phyloP scores from a whole-genome alignment of 1,284 basidiomycete species.

The Puccinia sorghi region DNA sequence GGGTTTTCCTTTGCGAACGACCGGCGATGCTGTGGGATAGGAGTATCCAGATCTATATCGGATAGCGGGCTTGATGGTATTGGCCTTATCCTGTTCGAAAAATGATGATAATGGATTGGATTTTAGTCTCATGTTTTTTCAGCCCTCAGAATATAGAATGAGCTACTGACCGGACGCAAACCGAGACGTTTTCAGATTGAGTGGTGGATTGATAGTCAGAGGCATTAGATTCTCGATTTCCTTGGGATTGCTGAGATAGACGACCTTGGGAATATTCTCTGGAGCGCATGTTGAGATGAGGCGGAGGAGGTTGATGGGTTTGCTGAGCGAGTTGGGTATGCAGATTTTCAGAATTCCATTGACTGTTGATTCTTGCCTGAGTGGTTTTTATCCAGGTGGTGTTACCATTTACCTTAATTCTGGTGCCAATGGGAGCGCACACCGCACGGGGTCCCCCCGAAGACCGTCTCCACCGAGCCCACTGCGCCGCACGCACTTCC shows the following conservation, averaged over 20 bases:
- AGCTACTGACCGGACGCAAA: conserved; percentile 38
- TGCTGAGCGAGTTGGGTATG: neutral
- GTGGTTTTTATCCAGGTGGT: no score
- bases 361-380: no score
- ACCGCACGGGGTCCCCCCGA: no score
- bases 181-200: conserved; percentile 44
- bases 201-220: conserved; percentile 14
- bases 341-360: no score
- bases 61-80: conserved; percentile 20
- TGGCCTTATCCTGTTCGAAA: conserved; percentile 24
- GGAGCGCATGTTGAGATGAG: conserved; percentile 19
- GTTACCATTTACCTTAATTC: no score
- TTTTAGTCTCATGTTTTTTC: neutral
- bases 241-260: neutral
- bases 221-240: conserved; percentile 5
- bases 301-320: neutral
- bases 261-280: conserved; percentile 7
- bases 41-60: conserved; percentile 49
- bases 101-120: neutral
- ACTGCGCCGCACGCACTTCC: no score
- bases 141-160: neutral
- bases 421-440: no score
- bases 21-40: conserved; percentile 10
- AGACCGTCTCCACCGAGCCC: no score
- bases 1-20: neutral